Base-by-base conservation (phyloP, 768 basidiomycete genomes). In the Suillus occidentalis region DNA sequence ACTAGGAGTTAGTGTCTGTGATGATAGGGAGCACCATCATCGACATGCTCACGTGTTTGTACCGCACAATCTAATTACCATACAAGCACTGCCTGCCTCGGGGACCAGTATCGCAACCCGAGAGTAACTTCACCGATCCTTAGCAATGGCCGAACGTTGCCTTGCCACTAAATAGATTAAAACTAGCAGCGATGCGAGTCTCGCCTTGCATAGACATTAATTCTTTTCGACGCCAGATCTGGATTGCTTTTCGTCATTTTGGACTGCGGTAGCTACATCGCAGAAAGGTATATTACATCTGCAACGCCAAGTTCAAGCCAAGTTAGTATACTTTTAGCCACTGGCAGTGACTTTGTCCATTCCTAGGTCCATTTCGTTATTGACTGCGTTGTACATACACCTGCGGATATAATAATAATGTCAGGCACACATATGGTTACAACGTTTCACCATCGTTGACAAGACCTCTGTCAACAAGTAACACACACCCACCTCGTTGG, bases 381-480 rank as follows among this genome's bases (percentile, higher is more conserved):
- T 28, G 9, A 31, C 28, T 53, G 16, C 10, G 18, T 12, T 53
- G 31, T 36, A 13, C 16, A 52, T 18, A 31, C 52, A 53, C 28
- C 0, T 53, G 28, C 18, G 28, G 52, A 53, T 55, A 22, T 57
- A 37, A 57, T 57, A 57, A 56, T 37, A 37, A 22, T 36, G 7
- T 40, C 25, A 40, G 40, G 58, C 39, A 59, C 25, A 25, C 8
- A 2, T 58, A 42, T 59, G 58, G 58, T 42, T 42, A 59, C 58
- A 59, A 59, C 58, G n/a, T 31, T 59, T 58, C 57, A 58, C 39
- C 57, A 28, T 20, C 58, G 14, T 59, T 28, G 57, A 25, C 22
- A 16, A 58, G 57, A 58, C 12, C 55, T 37, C 8, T 57, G 37
- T 58, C 14, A 40, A 58, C 39, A 25, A 5, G 20, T 25, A 59